Conservation (phyloP, 2,329 filamentous ascomycete species). For the Fusarium sp. region DNA sequence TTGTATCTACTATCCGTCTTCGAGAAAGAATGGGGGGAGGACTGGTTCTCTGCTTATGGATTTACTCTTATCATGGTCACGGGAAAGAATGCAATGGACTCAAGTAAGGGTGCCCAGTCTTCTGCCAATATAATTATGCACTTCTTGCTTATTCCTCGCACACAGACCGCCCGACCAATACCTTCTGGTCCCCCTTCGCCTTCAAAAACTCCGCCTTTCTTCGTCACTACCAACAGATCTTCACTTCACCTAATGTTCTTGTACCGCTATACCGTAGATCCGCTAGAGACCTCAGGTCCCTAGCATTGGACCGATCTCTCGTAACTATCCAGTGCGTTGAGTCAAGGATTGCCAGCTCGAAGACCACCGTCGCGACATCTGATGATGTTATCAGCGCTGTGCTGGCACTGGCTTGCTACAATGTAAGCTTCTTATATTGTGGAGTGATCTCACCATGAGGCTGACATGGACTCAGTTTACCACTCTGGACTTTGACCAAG, state of each 20-base stretch:
- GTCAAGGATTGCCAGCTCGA: slow-evolving; percentile 7
- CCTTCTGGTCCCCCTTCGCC: slow-evolving; percentile 24
- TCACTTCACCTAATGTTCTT: slow-evolving; percentile 6
- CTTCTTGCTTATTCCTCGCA: not conserved
- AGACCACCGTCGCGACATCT: slow-evolving; percentile 8
- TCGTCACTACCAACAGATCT: slow-evolving; percentile 14
- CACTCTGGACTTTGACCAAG: slow-evolving; percentile 21
- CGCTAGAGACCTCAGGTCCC: not conserved
- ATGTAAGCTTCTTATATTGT: not conserved
- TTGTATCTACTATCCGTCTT: slow-evolving; percentile 13
- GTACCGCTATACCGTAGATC: slow-evolving; percentile 6
- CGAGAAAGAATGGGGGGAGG: slow-evolving; percentile 27
- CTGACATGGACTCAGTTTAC: slow-evolving; percentile 9
- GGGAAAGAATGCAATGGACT: slow-evolving; percentile 14
- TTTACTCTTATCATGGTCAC: slow-evolving; percentile 19
- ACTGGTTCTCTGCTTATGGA: slow-evolving; percentile 25
- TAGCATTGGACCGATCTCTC: slow-evolving; percentile 20
- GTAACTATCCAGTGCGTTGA: slow-evolving; percentile 19
- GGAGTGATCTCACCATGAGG: not conserved
- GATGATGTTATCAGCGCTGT: slow-evolving; percentile 19
- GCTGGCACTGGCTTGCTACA: slow-evolving; percentile 17
- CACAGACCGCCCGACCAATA: slow-evolving; percentile 4
- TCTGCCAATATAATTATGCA: not conserved
- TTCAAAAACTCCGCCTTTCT: slow-evolving; percentile 23
- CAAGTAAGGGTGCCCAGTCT: not conserved